Evolutionary conservation across 2,329 filamentous ascomycete species (phyloP).

Genomic region (Davidsoniella virescens): DNA sequence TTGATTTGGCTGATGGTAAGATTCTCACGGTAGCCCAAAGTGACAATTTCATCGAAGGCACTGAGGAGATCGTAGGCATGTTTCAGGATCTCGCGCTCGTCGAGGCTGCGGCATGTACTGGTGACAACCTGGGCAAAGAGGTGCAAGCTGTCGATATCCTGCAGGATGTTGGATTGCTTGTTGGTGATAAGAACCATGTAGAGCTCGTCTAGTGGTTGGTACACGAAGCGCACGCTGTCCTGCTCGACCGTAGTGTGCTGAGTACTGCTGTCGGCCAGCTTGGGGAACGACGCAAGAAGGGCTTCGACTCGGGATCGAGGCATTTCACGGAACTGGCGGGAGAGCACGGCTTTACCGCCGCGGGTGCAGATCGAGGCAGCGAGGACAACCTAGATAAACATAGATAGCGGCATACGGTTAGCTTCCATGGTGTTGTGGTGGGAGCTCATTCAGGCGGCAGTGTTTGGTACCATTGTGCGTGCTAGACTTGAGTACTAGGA

Average conservation of each 20-base stretch:
- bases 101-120: slow-evolving; percentile 87
- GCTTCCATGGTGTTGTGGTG: neutral
- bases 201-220: slow-evolving; percentile 95
- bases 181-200: slow-evolving; percentile 99
- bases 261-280: slow-evolving; percentile 86
- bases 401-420: neutral
- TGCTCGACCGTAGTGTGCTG: slow-evolving; percentile 98
- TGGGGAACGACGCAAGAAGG: slow-evolving; percentile 90
- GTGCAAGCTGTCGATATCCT: slow-evolving; percentile 97
- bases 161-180: slow-evolving; percentile 95
- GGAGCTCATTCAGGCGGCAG: neutral
- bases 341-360: slow-evolving; percentile 95
- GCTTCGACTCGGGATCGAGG: slow-evolving; percentile 92
- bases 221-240: slow-evolving; percentile 98
- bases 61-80: slow-evolving; percentile 94
- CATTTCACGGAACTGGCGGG: slow-evolving; percentile 95
- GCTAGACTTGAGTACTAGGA: neutral
- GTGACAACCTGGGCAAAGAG: slow-evolving; percentile 95
- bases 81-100: slow-evolving; percentile 85
- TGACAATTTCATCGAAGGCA: slow-evolving; percentile 94
- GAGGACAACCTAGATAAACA: slow-evolving; percentile 63
- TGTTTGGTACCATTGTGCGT: slow-evolving; percentile 6
- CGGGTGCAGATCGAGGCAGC: slow-evolving; percentile 97
- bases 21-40: slow-evolving; percentile 90
- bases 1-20: slow-evolving; percentile 94